Evolutionary conservation across 2,329 filamentous ascomycete genomes (phyloP), one percentile per base, ranked within the genome.

Genomic region (Neonectria coccinea): DNA sequence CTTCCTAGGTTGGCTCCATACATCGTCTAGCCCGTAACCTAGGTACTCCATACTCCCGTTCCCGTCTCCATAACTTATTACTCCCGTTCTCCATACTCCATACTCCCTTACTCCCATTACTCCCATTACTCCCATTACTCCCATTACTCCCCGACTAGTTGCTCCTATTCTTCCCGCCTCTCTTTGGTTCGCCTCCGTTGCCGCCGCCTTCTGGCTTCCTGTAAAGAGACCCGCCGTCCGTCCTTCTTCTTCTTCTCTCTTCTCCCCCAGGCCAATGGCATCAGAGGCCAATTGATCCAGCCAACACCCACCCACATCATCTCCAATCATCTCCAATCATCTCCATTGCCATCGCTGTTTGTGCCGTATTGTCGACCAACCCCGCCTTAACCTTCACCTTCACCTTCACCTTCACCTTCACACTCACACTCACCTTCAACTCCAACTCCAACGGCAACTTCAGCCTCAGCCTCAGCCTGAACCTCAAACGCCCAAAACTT

Each of bases 241-340:
- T 25, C 25, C 25, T 25, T 25, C 50, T 36, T 25, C 50, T 36
- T 16, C n/a, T 11, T 52, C 29, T 36, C n/a, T 20, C 10, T 36
- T 16, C 25, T 48, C 20, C 22, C 22, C 27, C 48, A 22, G 31
- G 12, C 50, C 33, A 53, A 53, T 53, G 25, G 33, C 31, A 25
- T 50, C 47, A 51, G 29, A 33, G 27, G 25, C 66, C 63, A 69
- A 69, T 67, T 69, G 60, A n/a, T 16, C 48, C 27, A 29, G 29
- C 48, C 63, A 44, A 31, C 53, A 29, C 47, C 45, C 45, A 14
- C 52, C 52, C 59, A 44, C 53, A 45, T 20, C 53, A 31, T 47
- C 31, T 16, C 53, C 25, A 51, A 45, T 20, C 53, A 31, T 47
- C 31, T 16, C 53, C 25, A 51, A 14, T 33, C 27, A 54, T 41